These are phyloP conservation scores for Tuber aestivum DNA, from an alignment of 495 filamentous ascomycete species.

Conservation along the genomic window DNA sequence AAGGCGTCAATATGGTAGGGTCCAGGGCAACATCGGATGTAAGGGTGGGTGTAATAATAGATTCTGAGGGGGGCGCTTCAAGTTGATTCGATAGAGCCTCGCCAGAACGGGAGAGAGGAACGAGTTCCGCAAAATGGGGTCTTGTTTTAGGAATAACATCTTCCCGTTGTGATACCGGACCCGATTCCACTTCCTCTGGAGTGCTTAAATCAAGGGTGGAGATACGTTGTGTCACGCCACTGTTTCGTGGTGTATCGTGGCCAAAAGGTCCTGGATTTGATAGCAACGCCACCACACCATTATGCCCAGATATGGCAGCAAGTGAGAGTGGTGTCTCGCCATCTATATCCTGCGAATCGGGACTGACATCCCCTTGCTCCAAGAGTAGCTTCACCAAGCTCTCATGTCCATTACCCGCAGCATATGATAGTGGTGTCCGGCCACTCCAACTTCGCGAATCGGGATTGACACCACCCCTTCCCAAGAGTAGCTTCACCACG, in stretches of 20 bases:
- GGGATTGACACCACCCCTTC: too few species aligned
- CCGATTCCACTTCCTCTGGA: background rate
- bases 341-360: too few species aligned
- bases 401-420: too few species aligned
- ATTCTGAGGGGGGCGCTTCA: background rate
- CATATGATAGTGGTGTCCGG: too few species aligned
- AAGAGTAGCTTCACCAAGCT: too few species aligned
- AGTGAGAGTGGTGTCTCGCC: too few species aligned
- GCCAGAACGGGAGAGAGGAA: background rate
- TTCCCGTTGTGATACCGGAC: background rate
- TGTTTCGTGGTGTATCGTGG: background rate
- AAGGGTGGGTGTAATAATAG: background rate
- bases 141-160: background rate
- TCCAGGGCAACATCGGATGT: background rate
- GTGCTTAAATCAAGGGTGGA: fast-evolving
- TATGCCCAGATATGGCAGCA: background rate
- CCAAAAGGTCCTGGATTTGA: background rate
- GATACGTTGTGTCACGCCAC: too few species aligned
- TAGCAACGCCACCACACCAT: background rate
- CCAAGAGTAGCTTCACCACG: too few species aligned
- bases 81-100: background rate
- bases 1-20: background rate
- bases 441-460: too few species aligned
- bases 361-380: too few species aligned
- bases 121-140: background rate